Conservation (phyloP, 2,329 filamentous ascomycete species). For the Boeremia lycopersici region DNA sequence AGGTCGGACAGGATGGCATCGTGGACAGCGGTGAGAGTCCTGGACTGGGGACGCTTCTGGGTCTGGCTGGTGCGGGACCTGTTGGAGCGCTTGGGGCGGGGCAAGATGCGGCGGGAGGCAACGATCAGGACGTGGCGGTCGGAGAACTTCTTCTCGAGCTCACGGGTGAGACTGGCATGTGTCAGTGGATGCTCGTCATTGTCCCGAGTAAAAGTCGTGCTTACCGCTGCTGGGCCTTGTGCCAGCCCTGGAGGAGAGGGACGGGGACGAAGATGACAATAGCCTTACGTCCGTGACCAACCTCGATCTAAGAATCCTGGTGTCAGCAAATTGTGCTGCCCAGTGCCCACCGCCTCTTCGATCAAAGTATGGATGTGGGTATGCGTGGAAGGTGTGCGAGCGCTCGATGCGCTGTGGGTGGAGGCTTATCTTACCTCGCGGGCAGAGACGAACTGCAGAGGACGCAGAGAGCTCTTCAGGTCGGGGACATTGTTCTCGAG, state of each 20-base stretch:
- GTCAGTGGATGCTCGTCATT: conserved; percentile 9
- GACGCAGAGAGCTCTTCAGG: conserved; percentile 93
- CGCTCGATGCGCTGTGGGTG: conserved; percentile 39
- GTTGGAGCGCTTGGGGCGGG: conserved; percentile 97
- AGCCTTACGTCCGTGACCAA: conserved; percentile 99
- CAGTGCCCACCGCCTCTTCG: conserved; percentile 64
- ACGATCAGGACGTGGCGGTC: conserved; percentile 99
- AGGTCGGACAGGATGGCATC: conserved; percentile 97
- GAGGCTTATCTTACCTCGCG: conserved; percentile 85
- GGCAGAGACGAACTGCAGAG: conserved; percentile 98
- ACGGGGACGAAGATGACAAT: conserved; percentile 99
- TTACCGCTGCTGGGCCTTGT: conserved; percentile 99
- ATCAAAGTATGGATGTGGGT: conserved; percentile 29
- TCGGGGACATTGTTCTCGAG: conserved; percentile 99
- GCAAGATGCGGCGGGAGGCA: conserved; percentile 97
- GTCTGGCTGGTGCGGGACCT: conserved; percentile 95
- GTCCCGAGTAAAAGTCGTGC: conserved; percentile 42
- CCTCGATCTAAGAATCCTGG: conserved; percentile 85
- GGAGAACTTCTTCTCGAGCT: conserved; percentile 99
- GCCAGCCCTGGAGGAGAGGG: conserved; percentile 96
- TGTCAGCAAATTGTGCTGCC: conserved; percentile 60
- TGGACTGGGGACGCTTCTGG: conserved; percentile 98
- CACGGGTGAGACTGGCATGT: conserved; percentile 82
- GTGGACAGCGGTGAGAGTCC: conserved; percentile 98
- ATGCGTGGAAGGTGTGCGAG: conserved; percentile 14